A percentile compares a stretch with the other conserved stretches of the same genome.
Evolutionary conservation across 257 asterid genomes (phyloP).

Genomic region (Capsicum chinense): DNA sequence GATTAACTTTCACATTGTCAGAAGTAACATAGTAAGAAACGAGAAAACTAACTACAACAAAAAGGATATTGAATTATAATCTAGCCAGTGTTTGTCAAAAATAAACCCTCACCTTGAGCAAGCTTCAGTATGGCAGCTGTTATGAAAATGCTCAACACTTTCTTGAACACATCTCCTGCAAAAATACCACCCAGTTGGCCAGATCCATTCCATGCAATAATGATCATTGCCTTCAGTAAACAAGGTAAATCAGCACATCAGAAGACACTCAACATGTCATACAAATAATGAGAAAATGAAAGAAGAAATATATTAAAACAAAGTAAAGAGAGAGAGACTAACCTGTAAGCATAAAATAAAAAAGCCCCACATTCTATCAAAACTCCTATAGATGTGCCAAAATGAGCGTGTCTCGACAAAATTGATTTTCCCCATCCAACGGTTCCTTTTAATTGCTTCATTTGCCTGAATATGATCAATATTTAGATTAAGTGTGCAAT

Average conservation of each 20-base stretch:
- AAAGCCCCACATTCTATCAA: slow-evolving; percentile 96
- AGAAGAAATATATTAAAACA: slow-evolving; percentile 15
- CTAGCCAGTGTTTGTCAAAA: slow-evolving; percentile 10
- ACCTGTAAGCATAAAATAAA: slow-evolving; percentile 88
- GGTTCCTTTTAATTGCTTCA: slow-evolving; percentile 54
- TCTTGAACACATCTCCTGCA: slow-evolving; percentile 72
- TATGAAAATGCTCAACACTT: slow-evolving; percentile 86
- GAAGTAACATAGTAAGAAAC: not conserved
- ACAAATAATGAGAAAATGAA: slow-evolving; percentile 26
- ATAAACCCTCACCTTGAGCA: slow-evolving; percentile 60
- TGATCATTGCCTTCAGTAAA: slow-evolving; percentile 81
- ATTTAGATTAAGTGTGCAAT: slow-evolving; percentile 28
- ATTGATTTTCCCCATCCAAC: slow-evolving; percentile 89
- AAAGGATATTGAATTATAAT: slow-evolving; percentile 6
- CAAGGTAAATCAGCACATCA: slow-evolving; percentile 27
- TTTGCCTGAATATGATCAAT: slow-evolving; percentile 54
- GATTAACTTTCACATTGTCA: not conserved
- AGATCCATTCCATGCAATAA: slow-evolving; percentile 88
- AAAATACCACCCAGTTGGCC: slow-evolving; percentile 63
- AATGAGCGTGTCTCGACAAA: slow-evolving; percentile 92
- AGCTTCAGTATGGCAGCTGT: slow-evolving; percentile 92
- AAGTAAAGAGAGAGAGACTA: slow-evolving; percentile 28
- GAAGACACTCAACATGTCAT: slow-evolving; percentile 28
- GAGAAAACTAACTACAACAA: slow-evolving; percentile 27
- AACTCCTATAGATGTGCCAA: slow-evolving; percentile 90